Base-by-base conservation (phyloP, 2,329 filamentous ascomycete species). In the Beauveria rudraprayagi region DNA sequence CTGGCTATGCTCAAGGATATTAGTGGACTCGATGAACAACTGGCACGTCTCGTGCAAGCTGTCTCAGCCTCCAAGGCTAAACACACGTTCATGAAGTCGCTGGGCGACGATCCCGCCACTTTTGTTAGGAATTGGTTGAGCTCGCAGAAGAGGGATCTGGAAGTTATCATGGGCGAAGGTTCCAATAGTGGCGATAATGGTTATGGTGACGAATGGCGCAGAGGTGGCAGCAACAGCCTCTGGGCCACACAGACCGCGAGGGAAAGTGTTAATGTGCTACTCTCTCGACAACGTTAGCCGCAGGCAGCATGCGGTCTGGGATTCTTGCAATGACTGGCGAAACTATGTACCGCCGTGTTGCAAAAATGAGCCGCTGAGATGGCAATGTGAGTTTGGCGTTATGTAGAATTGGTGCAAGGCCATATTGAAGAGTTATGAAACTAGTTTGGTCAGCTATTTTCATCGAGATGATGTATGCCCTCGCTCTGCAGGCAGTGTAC, bases 121-220 rank as follows among this genome's bases (percentile, higher is more conserved):
- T 97, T 97, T 69, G 81, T 97, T 63, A 86, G 84, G 65, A 86
- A 90, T 69, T 99, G 94, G 94, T 80, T 96, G 57, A 91, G 87
- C 69, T 93, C 89, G 17, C 94, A 99, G 77, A 92, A 92, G 76
- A 83, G 92, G 54, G 93, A 97, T 72, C 79, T 97, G 41, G 92
- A 96, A 70, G 86, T 94, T 7, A 88, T 97, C 53, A 82, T 94
- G 64, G 93, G 92, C 62, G 92, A 97, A 74, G 86, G 87, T 1
- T 83, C 85, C 56, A 81, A 86, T 76, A 78, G 82, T 41, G 78
- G 80, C 51, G 81, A 85, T 65, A 76, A 81, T 64, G 76, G 78
- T 2, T 75, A 74, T 2, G 82, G 82, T 4, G 84, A 87, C 66
- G 89, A 91, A 72, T 92, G 88, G 87, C 81, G 88, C 64, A 81